Conservation (phyloP, 1,139 yeast genomes). For the Geotrichum australiense region DNA sequence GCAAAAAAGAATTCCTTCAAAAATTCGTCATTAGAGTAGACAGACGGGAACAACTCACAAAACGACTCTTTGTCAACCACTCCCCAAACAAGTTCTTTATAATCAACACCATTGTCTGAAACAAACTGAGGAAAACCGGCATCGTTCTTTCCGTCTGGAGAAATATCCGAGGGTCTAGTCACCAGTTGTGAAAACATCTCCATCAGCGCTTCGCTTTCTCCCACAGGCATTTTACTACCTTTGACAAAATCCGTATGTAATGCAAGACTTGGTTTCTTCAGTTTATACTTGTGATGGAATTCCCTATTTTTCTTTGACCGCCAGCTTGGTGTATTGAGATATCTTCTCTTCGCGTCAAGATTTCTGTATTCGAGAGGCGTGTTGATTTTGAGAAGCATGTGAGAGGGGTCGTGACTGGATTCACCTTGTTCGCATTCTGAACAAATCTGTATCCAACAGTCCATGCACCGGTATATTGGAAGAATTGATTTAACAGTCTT, state of each 20-base stretch:
- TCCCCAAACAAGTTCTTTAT: conserved; percentile 4
- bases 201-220: conserved; percentile 26
- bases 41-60: conserved; percentile 20
- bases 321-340: conserved; percentile 1
- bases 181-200: conserved; percentile 26
- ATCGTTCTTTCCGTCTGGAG: not conserved
- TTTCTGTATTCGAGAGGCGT: not conserved
- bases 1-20: conserved; percentile 19
- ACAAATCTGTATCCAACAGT: conserved; percentile 4
- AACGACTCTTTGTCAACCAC: conserved; percentile 18
- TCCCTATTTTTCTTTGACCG: not conserved
- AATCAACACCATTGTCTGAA: not conserved
- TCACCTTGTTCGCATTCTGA: conserved; percentile 2
- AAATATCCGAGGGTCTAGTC: conserved; percentile 12
- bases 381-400: conserved; percentile 1
- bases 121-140: not conserved
- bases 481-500: not conserved
- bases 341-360: conserved; percentile 1
- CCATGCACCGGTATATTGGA: conserved; percentile 1
- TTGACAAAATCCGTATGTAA: not conserved
- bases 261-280: not conserved
- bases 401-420: not conserved
- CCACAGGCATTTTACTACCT: conserved; percentile 14
- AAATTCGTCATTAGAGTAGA: conserved; percentile 14
- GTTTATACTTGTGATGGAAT: not conserved